Evolutionary conservation across 306 rosid species (phyloP).

Genomic region (Cucurbita argyrosperma): DNA sequence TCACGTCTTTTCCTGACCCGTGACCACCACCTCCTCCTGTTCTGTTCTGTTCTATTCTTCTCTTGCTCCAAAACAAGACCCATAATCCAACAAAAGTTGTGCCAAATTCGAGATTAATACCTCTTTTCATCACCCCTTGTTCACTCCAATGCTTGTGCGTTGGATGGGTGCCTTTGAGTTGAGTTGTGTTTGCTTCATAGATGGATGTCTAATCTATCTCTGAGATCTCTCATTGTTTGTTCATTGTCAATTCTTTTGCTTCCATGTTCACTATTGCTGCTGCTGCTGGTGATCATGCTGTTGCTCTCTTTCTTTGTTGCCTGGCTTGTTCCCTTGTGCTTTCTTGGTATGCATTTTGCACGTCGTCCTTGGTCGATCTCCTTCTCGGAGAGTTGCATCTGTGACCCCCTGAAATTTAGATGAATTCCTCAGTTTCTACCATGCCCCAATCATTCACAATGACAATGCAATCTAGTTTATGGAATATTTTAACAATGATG

Average conservation of each 20-base stretch:
- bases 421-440: background rate
- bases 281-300: conserved; percentile 7
- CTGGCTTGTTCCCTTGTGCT: conserved; percentile 26
- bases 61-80: background rate
- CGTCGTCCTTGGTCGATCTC: conserved; percentile 29
- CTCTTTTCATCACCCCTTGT: background rate
- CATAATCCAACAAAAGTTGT: background rate
- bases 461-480: background rate
- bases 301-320: conserved; percentile 30
- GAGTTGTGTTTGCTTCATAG: background rate
- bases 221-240: background rate
- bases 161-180: background rate
- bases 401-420: conserved; percentile 35
- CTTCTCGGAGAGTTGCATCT: conserved; percentile 39
- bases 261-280: conserved; percentile 25
- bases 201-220: background rate
- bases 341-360: conserved; percentile 84
- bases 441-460: background rate
- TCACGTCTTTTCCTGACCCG: background rate
- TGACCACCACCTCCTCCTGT: background rate
- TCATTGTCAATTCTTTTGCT: conserved; percentile 37
- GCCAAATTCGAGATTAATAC: background rate
- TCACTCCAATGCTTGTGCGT: background rate
- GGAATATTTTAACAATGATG: background rate
- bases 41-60: background rate